phyloP scores from a whole-genome alignment of 2,329 filamentous ascomycete species.

The Botryotinia convoluta region DNA sequence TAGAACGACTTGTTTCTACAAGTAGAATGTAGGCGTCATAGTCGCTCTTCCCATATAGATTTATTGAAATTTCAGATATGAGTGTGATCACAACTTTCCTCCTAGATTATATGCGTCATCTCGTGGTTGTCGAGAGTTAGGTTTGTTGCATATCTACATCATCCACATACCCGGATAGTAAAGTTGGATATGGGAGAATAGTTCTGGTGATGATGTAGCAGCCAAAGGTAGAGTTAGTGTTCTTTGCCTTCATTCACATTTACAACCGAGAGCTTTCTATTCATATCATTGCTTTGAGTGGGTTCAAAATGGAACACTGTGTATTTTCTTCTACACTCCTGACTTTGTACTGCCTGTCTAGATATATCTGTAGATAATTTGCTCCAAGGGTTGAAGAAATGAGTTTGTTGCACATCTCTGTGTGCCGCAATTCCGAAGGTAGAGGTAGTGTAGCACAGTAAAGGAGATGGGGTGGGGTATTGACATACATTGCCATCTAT shows the following conservation, averaged over 20 bases:
- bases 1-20: not conserved
- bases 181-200: not conserved
- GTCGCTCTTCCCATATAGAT: not conserved
- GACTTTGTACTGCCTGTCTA: not conserved
- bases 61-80: not conserved
- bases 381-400: not conserved
- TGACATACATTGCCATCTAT: not conserved
- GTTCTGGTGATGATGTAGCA: not conserved
- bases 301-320: too few species aligned
- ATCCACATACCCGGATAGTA: not conserved
- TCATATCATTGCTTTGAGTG: not conserved
- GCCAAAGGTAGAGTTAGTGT: not conserved
- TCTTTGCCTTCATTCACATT: not conserved
- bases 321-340: too few species aligned
- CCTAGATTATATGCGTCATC: not conserved
- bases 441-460: not conserved
- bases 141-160: not conserved
- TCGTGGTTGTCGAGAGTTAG: not conserved
- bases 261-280: not conserved
- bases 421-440: not conserved
- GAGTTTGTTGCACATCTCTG: not conserved
- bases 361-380: not conserved
- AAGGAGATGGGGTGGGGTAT: not conserved
- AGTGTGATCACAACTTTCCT: not conserved
- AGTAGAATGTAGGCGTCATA: not conserved